Conservation (phyloP, 176 grass and related monocot species). For the Ensete ventricosum region DNA sequence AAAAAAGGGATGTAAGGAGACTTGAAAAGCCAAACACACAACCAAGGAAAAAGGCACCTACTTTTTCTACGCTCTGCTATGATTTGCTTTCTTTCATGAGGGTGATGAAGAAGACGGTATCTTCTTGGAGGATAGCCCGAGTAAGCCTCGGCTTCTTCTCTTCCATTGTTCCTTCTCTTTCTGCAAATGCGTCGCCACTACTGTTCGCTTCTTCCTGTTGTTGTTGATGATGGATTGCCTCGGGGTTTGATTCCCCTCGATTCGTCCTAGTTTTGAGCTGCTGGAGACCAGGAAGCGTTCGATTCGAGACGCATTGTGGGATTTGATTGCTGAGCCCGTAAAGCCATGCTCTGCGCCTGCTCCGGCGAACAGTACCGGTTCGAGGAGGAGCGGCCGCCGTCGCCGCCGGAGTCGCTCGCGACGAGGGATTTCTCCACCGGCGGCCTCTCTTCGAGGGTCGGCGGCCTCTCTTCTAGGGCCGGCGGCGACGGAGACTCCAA, state of each 20-base stretch:
- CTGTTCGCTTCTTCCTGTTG: neutral
- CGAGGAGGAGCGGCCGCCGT: conserved; percentile 56
- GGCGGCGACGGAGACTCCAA: conserved; percentile 46
- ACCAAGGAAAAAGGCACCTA: too few relatives aligned
- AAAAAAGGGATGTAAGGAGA: too few relatives aligned
- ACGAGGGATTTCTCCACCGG: conserved; percentile 80
- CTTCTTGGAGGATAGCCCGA: neutral
- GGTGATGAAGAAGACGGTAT: neutral
- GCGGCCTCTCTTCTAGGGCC: conserved; percentile 26
- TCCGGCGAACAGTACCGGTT: conserved; percentile 80
- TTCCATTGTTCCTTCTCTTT: neutral
- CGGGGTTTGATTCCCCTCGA: neutral
- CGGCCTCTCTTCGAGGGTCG: conserved; percentile 48
- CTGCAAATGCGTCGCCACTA: neutral
- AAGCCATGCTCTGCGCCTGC: conserved; percentile 73
- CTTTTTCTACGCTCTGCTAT: too few relatives aligned
- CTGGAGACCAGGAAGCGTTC: neutral
- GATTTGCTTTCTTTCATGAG: too few relatives aligned
- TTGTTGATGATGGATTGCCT: neutral
- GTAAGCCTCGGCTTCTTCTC: neutral
- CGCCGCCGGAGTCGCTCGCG: conserved; percentile 80
- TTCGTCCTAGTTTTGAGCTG: neutral
- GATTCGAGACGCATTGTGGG: neutral
- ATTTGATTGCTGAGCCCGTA: neutral
- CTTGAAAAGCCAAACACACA: too few relatives aligned